These are phyloP conservation scores for Lepidium aucheri DNA, from an alignment of 345 rosid genomes.

Conservation along the genomic window DNA sequence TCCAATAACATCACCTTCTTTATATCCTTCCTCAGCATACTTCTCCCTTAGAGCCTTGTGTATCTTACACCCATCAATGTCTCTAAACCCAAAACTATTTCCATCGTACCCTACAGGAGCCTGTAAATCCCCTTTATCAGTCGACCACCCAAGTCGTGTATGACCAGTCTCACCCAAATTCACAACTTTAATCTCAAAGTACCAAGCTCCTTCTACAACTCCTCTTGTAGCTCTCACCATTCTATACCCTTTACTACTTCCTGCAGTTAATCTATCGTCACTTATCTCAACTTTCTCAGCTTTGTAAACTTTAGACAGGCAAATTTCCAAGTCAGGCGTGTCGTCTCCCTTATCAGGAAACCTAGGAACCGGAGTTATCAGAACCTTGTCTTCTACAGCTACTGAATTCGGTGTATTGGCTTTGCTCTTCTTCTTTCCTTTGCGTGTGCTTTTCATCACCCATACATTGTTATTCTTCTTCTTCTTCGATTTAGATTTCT, in stretches of 20 bases:
- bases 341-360: conserved; percentile 79
- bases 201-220: conserved; percentile 95
- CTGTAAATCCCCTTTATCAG: conserved; percentile 93
- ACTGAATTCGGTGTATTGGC: conserved; percentile 41
- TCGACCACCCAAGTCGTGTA: conserved; percentile 91
- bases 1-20: conserved; percentile 90
- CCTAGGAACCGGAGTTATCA: conserved; percentile 72
- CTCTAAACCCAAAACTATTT: conserved; percentile 88
- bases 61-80: conserved; percentile 92
- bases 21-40: conserved; percentile 85
- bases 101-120: conserved; percentile 95
- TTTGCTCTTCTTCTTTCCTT: conserved; percentile 88
- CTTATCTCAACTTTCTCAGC: conserved; percentile 93
- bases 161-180: conserved; percentile 86
- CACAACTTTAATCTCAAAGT: conserved; percentile 76
- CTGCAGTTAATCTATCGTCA: conserved; percentile 81
- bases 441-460: conserved; percentile 80
- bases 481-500: conserved; percentile 80
- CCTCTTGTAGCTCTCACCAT: conserved; percentile 98
- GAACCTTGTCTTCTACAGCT: conserved; percentile 56
- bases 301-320: conserved; percentile 82
- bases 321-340: conserved; percentile 53
- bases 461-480: conserved; percentile 73
- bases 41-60: conserved; percentile 88
- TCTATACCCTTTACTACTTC: conserved; percentile 85